Percentiles rank a stretch among this genome's conserved stretches.
phyloP scores from a whole-genome alignment of 1,284 basidiomycete species.

The Flammula alnicola region DNA sequence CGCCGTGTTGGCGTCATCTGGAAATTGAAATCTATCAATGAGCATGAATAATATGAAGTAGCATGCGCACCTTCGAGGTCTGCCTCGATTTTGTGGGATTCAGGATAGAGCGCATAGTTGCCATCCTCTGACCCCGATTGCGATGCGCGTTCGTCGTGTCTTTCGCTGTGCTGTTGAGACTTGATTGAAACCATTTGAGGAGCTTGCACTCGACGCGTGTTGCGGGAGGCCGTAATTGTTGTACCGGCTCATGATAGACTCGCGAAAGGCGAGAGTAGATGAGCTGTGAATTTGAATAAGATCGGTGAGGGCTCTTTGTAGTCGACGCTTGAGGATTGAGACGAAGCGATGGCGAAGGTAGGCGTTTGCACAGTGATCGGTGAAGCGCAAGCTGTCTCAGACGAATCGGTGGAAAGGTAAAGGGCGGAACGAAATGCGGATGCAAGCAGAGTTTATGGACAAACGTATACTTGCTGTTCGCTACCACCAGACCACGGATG shows the following conservation, averaged over 20 bases:
- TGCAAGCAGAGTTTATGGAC: conserved; percentile 39
- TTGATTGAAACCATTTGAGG: conserved; percentile 23
- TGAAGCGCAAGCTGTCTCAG: conserved; percentile 43
- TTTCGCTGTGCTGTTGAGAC: conserved; percentile 28
- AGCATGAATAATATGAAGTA: neutral
- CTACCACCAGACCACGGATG: conserved; percentile 36
- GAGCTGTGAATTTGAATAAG: conserved; percentile 21
- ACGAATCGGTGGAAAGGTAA: conserved; percentile 38
- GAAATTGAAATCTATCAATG: conserved; percentile 3
- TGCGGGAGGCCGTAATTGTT: conserved; percentile 25
- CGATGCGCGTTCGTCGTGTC: conserved; percentile 47
- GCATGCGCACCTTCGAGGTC: conserved; percentile 46
- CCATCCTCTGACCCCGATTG: conserved; percentile 57
- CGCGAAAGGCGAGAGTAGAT: too few relatives aligned
- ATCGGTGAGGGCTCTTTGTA: conserved; percentile 12
- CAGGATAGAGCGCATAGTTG: conserved; percentile 37
- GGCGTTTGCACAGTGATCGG: conserved; percentile 43
- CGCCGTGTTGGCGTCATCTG: conserved; percentile 55
- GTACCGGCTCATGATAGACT: conserved; percentile 36
- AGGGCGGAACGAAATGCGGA: conserved; percentile 47
- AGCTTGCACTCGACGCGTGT: conserved; percentile 20
- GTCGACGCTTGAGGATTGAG: conserved; percentile 24
- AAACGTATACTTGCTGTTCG: conserved; percentile 39
- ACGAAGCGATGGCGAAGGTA: conserved; percentile 28
- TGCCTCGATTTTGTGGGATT: conserved; percentile 42